A percentile compares a stretch with the other conserved stretches of the same genome.
Evolutionary conservation across 106 monocot genomes (phyloP).

Genomic region (Platanthera zijinensis): DNA sequence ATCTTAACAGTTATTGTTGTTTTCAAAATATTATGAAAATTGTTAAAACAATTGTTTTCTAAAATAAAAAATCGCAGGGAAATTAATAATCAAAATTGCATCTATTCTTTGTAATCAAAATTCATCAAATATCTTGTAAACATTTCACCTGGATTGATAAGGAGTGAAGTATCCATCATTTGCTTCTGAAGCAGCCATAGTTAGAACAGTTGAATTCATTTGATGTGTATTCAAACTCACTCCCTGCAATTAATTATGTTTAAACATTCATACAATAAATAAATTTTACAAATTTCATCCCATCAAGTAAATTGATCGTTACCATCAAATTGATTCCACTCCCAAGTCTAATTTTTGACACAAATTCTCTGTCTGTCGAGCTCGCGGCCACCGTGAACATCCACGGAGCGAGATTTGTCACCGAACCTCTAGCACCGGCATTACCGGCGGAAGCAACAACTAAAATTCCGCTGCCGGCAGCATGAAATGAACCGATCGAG

Average conservation of each 20-base stretch:
- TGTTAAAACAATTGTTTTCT: too few relatives aligned
- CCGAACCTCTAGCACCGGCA: slow-evolving; percentile 57
- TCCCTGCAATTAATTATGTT: slow-evolving; percentile 32
- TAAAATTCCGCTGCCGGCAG: slow-evolving; percentile 48
- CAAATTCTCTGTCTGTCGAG: slow-evolving; percentile 79
- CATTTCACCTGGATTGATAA: slow-evolving; percentile 74
- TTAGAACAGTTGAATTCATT: slow-evolving; percentile 53
- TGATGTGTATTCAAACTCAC: slow-evolving; percentile 59
- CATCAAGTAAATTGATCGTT: slow-evolving; percentile 9
- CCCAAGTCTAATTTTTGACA: slow-evolving; percentile 57
- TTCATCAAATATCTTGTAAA: neutral
- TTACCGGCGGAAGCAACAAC: slow-evolving; percentile 88
- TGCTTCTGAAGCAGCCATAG: slow-evolving; percentile 65
- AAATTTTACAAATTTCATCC: neutral
- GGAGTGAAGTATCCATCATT: slow-evolving; percentile 81
- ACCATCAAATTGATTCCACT: slow-evolving; percentile 58
- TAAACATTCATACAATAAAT: neutral
- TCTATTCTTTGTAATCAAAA: neutral
- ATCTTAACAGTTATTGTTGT: too few relatives aligned
- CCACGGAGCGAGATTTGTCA: slow-evolving; percentile 93
- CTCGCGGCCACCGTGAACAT: slow-evolving; percentile 84
- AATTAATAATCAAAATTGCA: too few relatives aligned
- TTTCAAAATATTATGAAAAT: too few relatives aligned
- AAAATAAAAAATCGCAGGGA: too few relatives aligned
- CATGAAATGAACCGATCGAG: slow-evolving; percentile 89